phyloP scores from a whole-genome alignment of 2,329 filamentous ascomycete genomes.

The Fusarium secorum region DNA sequence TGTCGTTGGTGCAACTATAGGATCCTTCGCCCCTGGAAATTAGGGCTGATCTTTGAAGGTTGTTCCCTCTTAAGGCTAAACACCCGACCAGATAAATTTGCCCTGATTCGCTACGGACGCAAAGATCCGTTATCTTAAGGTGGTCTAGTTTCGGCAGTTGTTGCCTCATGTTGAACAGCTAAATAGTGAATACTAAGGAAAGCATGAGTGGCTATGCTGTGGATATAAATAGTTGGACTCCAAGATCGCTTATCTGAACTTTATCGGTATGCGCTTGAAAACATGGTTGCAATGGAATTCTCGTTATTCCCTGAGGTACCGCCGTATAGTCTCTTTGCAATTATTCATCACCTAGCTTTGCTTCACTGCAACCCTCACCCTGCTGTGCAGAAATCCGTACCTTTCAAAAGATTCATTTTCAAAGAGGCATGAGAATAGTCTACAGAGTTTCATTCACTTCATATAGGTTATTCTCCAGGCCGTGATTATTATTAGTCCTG shows the following conservation, averaged over 20 bases:
- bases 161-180: neutral
- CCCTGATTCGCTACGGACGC: neutral
- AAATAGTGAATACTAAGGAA: neutral
- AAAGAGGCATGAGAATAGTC: neutral
- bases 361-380: neutral
- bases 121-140: neutral
- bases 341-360: neutral
- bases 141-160: neutral
- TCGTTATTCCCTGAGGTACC: neutral
- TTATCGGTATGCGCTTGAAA: neutral
- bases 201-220: neutral
- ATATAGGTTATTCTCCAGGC: neutral
- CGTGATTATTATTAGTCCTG: neutral
- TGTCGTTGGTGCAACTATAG: neutral
- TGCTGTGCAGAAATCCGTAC: too few relatives aligned
- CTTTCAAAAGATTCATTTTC: neutral
- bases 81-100: neutral
- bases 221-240: neutral
- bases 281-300: too few relatives aligned
- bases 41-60: neutral
- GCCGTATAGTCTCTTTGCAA: neutral
- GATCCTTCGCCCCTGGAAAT: neutral
- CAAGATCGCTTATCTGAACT: neutral
- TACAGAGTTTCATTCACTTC: neutral
- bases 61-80: neutral